phyloP scores from a whole-genome alignment of 805 yeast species.

The Zygoascus biomembranicola region DNA sequence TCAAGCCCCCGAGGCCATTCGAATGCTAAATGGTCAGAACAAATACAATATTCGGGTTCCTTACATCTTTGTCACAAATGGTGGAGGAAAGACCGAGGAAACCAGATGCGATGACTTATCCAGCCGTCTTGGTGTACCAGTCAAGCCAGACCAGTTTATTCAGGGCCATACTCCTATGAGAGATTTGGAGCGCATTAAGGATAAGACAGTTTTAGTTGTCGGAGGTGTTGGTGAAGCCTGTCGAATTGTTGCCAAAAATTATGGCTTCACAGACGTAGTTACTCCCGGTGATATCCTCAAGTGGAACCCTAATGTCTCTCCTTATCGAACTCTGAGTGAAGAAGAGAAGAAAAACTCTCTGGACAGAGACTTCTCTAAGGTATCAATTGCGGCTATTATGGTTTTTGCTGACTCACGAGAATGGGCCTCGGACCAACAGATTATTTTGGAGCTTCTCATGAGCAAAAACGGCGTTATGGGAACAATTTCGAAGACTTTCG shows the following conservation, averaged over 20 bases:
- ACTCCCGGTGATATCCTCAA: slow-evolving; percentile 76
- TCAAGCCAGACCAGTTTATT: slow-evolving; percentile 71
- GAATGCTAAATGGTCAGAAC: slow-evolving; percentile 68
- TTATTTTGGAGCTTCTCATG: slow-evolving; percentile 70
- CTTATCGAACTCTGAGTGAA: slow-evolving; percentile 70
- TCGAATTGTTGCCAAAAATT: slow-evolving; percentile 70
- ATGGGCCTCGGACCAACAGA: slow-evolving; percentile 92
- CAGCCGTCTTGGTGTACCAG: slow-evolving; percentile 47
- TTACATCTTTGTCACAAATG: slow-evolving; percentile 80
- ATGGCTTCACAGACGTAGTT: slow-evolving; percentile 76
- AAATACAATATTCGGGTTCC: slow-evolving; percentile 72
- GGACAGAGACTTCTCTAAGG: slow-evolving; percentile 56
- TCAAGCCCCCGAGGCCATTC: slow-evolving; percentile 65
- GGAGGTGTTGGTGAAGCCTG: slow-evolving; percentile 87
- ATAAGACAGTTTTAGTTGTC: slow-evolving; percentile 71
- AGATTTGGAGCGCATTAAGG: slow-evolving; percentile 52
- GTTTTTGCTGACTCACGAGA: slow-evolving; percentile 89
- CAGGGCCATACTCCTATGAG: slow-evolving; percentile 95
- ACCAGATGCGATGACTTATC: slow-evolving; percentile 66
- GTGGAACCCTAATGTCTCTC: slow-evolving; percentile 81
- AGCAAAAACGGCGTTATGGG: slow-evolving; percentile 80
- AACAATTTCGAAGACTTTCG: slow-evolving; percentile 58
- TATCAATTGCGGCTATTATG: slow-evolving; percentile 67
- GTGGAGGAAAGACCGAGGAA: slow-evolving; percentile 81
- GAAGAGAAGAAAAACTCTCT: slow-evolving; percentile 51